Evolutionary conservation across 345 rosid genomes (phyloP).

Genomic region (Sisymbrium irio): DNA sequence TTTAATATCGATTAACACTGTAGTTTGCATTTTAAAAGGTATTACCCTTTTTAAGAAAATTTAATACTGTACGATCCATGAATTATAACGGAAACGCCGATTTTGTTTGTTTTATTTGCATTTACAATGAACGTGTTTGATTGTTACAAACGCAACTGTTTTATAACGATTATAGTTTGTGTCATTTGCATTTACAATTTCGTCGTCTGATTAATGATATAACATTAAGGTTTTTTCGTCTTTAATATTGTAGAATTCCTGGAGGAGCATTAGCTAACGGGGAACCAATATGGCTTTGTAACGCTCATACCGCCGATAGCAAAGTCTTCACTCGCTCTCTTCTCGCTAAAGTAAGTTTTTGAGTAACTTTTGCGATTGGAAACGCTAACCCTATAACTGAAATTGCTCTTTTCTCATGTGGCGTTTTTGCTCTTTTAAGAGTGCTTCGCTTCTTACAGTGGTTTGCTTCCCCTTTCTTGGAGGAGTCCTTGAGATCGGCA

Average conservation of each 20-base stretch:
- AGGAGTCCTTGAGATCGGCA: conserved; percentile 87
- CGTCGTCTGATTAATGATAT: not conserved
- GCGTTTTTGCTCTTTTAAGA: conserved; percentile 43
- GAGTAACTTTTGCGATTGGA: not conserved
- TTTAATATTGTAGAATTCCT: conserved; percentile 53
- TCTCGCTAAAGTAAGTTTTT: conserved; percentile 72
- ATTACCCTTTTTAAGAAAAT: too few species aligned
- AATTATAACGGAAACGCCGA: not conserved
- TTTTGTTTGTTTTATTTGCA: not conserved
- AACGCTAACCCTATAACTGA: conserved; percentile 20
- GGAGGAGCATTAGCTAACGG: conserved; percentile 67
- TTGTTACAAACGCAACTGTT: too few species aligned
- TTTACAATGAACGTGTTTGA: too few species aligned
- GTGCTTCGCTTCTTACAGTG: conserved; percentile 76
- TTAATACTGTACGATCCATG: too few species aligned
- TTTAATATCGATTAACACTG: not conserved
- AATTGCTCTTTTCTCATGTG: conserved; percentile 11
- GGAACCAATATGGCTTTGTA: conserved; percentile 71
- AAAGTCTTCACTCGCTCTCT: conserved; percentile 87
- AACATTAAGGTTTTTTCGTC: not conserved
- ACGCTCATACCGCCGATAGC: conserved; percentile 78
- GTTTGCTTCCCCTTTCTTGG: conserved; percentile 77
- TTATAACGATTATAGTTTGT: too few species aligned
- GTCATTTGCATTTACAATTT: not conserved
- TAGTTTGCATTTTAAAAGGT: not conserved